Conservation (phyloP, 192 early-diverging fungal genomes). For the Mortierella alpina region DNA sequence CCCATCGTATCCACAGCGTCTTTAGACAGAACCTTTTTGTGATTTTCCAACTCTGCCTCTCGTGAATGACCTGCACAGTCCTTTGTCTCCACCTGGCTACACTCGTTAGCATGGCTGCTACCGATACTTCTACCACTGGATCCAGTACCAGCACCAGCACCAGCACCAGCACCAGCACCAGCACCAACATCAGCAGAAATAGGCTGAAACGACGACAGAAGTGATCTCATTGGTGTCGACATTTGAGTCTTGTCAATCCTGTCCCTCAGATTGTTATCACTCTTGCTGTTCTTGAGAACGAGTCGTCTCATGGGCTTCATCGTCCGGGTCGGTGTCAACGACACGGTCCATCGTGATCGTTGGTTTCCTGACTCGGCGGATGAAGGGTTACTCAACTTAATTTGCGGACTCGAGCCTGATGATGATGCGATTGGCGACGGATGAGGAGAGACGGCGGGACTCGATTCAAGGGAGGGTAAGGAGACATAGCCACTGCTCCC, state of each 20-base stretch:
- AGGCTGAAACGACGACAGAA: conserved; percentile 3
- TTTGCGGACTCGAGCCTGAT: not conserved
- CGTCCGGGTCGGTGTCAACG: conserved; percentile 13
- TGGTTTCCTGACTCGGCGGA: not conserved
- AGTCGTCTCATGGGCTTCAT: conserved; percentile 34
- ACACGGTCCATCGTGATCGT: not conserved
- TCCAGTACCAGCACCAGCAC: too few relatives aligned
- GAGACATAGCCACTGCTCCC: not conserved
- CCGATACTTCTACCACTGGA: too few relatives aligned
- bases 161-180: too few relatives aligned
- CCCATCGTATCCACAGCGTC: too few relatives aligned
- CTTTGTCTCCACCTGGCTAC: too few relatives aligned
- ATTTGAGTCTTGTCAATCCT: conserved; percentile 18
- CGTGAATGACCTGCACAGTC: too few relatives aligned
- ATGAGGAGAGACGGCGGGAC: conserved; percentile 2
- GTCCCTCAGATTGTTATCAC: conserved; percentile 23
- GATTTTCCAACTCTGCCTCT: too few relatives aligned
- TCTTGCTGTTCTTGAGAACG: conserved; percentile 33
- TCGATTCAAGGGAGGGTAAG: not conserved
- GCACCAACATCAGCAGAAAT: too few relatives aligned
- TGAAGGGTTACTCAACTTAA: not conserved
- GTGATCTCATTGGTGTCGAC: conserved; percentile 18
- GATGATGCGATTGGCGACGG: conserved; percentile 8
- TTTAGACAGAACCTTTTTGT: too few relatives aligned
- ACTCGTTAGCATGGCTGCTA: too few relatives aligned